Percentiles rank a stretch among this genome's conserved stretches.
phyloP scores from a whole-genome alignment of 257 asterid genomes.

The Nicotiana sylvestris region DNA sequence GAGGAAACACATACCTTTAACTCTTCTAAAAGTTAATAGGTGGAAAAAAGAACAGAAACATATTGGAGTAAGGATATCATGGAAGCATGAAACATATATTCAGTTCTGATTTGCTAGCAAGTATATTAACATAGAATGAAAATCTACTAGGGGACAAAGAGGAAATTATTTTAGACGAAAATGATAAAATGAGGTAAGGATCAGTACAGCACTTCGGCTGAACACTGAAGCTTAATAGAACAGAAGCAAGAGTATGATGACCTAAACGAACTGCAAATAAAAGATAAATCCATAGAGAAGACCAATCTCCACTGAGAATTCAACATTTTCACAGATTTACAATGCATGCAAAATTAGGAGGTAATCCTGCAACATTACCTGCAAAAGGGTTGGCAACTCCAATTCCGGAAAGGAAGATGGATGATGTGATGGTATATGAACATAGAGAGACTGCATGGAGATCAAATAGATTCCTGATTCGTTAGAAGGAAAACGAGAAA shows the following conservation, averaged over 20 bases:
- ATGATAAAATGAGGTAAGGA: neutral
- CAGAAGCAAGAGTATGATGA: neutral
- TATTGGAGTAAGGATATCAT: neutral
- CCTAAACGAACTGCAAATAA: neutral
- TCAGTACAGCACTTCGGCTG: neutral
- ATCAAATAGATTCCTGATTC: neutral
- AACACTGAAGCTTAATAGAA: neutral
- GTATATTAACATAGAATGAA: neutral
- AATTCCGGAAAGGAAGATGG: conserved; percentile 90
- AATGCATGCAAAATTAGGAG: neutral
- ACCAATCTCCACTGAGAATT: neutral
- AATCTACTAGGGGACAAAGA: neutral
- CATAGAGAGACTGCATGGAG: conserved; percentile 77
- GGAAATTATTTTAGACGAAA: neutral
- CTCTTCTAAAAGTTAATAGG: neutral
- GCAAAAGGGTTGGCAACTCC: conserved; percentile 89
- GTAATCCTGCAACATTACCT: conserved; percentile 36
- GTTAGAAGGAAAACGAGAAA: neutral
- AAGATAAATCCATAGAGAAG: neutral
- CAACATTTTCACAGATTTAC: neutral
- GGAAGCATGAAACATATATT: neutral
- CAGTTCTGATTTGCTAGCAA: neutral
- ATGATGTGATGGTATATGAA: conserved; percentile 89
- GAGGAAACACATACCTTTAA: neutral
- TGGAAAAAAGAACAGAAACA: neutral